A percentile compares a stretch with the other conserved stretches of the same genome.
phyloP scores from a whole-genome alignment of 2,329 filamentous ascomycete species.

The Bimuria novae-zelandiae region DNA sequence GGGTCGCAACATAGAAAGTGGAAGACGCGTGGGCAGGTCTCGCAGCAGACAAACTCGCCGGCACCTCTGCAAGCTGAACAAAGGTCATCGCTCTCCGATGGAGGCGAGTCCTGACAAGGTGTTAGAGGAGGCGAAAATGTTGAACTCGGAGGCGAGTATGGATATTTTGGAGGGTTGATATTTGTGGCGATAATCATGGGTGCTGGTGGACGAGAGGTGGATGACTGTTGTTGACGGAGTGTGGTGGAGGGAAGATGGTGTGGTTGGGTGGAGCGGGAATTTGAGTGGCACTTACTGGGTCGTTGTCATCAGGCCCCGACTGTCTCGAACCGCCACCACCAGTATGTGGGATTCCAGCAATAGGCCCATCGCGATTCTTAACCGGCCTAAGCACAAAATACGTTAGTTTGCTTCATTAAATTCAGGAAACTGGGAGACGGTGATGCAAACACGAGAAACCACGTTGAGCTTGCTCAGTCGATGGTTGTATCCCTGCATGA shows the following conservation, averaged over 20 bases:
- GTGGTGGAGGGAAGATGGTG: slow-evolving; percentile 46
- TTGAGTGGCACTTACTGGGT: slow-evolving; percentile 56
- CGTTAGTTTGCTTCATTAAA: slow-evolving; percentile 37
- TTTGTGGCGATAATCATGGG: slow-evolving; percentile 40
- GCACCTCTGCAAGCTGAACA: slow-evolving; percentile 84
- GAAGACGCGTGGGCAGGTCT: slow-evolving; percentile 87
- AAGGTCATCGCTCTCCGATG: slow-evolving; percentile 78
- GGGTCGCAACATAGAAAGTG: slow-evolving; percentile 90
- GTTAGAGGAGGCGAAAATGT: slow-evolving; percentile 48
- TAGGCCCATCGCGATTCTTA: slow-evolving; percentile 73
- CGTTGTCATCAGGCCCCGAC: slow-evolving; percentile 61
- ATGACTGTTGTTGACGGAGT: slow-evolving; percentile 35
- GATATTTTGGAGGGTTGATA: slow-evolving; percentile 35
- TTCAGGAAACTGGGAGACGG: slow-evolving; percentile 17
- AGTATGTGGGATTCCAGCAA: slow-evolving; percentile 65
- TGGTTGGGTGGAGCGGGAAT: slow-evolving; percentile 50
- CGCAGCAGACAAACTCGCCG: slow-evolving; percentile 89
- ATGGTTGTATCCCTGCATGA: slow-evolving; percentile 30
- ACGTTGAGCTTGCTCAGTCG: slow-evolving; percentile 42
- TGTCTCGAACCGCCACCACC: slow-evolving; percentile 66
- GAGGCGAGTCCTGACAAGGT: slow-evolving; percentile 44
- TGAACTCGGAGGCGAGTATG: slow-evolving; percentile 43
- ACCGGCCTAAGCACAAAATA: slow-evolving; percentile 62
- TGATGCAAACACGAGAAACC: slow-evolving; percentile 37
- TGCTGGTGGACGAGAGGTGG: slow-evolving; percentile 33